A percentile compares a stretch with the other conserved stretches of the same genome.
Conservation (phyloP, 169 alveolate genomes). For the Cryptosporidium baileyi region DNA sequence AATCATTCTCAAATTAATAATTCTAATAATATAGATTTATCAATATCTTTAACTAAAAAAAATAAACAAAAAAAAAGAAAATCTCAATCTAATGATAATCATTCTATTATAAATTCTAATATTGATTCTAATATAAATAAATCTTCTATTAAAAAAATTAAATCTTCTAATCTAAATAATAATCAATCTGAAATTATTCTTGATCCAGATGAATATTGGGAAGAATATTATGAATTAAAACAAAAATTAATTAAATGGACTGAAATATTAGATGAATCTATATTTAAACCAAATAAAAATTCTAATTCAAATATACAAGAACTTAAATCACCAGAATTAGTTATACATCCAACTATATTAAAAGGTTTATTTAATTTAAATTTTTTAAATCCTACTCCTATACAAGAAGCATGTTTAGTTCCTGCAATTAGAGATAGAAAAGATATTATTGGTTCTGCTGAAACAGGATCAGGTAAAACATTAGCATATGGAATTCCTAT, state of each 20-base stretch:
- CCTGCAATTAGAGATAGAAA: constrained; percentile 72
- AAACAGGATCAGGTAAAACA: constrained; percentile 75
- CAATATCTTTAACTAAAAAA: not conserved
- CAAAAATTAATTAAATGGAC: constrained; percentile 29
- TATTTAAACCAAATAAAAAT: not conserved
- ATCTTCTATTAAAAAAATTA: not conserved
- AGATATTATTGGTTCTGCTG: constrained; percentile 74
- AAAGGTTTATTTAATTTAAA: constrained; percentile 54
- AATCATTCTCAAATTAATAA: no score
- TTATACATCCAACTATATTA: constrained; percentile 72
- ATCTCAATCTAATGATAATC: not conserved
- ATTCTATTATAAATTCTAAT: not conserved
- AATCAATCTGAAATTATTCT: not conserved
- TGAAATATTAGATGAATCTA: constrained; percentile 7
- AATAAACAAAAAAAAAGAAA: not conserved
- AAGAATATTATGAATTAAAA: constrained; percentile 28
- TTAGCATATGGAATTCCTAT: constrained; percentile 73
- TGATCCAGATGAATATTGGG: constrained; percentile 69
- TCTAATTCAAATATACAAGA: not conserved
- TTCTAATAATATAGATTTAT: no score
- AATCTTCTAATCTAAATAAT: not conserved
- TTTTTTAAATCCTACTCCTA: constrained; percentile 68
- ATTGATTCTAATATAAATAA: not conserved
- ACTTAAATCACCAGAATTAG: constrained; percentile 27
- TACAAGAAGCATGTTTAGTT: constrained; percentile 58